Percentiles rank a stretch among this genome's conserved stretches.
Evolutionary conservation across 331 rosid genomes (phyloP).

Genomic region (Malus hybrid): DNA sequence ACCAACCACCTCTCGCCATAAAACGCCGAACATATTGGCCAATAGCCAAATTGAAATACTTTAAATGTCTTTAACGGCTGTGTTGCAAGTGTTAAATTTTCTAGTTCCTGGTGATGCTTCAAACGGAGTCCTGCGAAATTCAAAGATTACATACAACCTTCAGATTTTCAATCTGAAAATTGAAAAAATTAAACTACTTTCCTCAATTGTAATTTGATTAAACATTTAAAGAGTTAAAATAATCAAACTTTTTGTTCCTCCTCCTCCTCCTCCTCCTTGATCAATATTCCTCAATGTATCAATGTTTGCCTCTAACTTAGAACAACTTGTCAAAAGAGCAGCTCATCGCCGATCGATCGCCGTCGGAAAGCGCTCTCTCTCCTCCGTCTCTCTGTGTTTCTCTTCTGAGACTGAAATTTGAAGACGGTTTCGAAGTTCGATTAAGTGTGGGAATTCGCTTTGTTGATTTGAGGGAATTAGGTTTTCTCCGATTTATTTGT

Average conservation of each 20-base stretch:
- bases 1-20: slow-evolving; percentile 77
- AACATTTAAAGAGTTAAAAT: background rate
- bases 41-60: slow-evolving; percentile 58
- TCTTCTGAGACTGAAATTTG: background rate
- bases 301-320: background rate
- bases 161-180: no score
- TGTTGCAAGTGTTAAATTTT: slow-evolving; percentile 52
- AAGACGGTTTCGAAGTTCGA: no score
- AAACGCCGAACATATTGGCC: slow-evolving; percentile 42
- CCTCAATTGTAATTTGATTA: background rate
- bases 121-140: slow-evolving; percentile 35
- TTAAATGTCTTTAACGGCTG: slow-evolving; percentile 68
- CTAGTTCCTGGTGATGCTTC: slow-evolving; percentile 54
- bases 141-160: background rate
- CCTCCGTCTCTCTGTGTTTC: background rate
- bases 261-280: background rate
- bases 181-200: background rate
- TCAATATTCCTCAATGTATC: background rate
- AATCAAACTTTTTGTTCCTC: background rate
- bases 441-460: no score
- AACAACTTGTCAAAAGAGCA: background rate
- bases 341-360: background rate
- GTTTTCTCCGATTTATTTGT: no score
- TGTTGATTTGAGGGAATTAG: no score
- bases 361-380: background rate